These are phyloP conservation scores for Leptodontidium sp. DNA, from an alignment of 2,329 filamentous ascomycete genomes.

Conservation along the genomic window DNA sequence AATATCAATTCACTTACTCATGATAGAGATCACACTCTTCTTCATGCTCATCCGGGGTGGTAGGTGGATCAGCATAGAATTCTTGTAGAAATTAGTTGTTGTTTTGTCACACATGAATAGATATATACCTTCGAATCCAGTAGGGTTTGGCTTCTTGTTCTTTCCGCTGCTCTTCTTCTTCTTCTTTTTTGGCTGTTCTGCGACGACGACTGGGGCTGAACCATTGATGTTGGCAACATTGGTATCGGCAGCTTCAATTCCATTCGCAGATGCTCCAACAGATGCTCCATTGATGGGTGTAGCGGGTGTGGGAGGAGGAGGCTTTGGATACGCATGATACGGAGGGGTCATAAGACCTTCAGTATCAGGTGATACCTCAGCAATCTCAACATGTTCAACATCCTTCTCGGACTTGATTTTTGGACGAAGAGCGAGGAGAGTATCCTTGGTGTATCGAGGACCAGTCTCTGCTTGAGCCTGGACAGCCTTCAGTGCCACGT, in stretches of 20 bases:
- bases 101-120: constrained; percentile 1
- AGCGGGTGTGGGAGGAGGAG: constrained; percentile 35
- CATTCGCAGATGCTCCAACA: background rate
- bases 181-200: constrained; percentile 49
- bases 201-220: constrained; percentile 3
- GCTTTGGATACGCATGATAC: constrained; percentile 23
- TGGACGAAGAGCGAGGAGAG: constrained; percentile 34
- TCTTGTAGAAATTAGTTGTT: constrained; percentile 53
- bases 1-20: constrained; percentile 54
- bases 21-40: constrained; percentile 76
- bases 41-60: constrained; percentile 72
- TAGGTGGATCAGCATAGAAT: constrained; percentile 80
- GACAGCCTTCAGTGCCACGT: constrained; percentile 25
- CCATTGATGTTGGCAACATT: constrained; percentile 14
- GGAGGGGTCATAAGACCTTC: constrained; percentile 34
- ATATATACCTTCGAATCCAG: constrained; percentile 72
- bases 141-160: constrained; percentile 49
- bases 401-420: constrained; percentile 21
- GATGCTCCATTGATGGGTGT: constrained; percentile 14
- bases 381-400: constrained; percentile 28
- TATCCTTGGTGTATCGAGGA: constrained; percentile 34
- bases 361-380: constrained; percentile 20
- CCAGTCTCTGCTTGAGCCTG: constrained; percentile 16
- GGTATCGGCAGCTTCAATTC: background rate
- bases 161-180: constrained; percentile 51